phyloP scores from a whole-genome alignment of 106 monocot species.

The Amphibolis antarctica region DNA sequence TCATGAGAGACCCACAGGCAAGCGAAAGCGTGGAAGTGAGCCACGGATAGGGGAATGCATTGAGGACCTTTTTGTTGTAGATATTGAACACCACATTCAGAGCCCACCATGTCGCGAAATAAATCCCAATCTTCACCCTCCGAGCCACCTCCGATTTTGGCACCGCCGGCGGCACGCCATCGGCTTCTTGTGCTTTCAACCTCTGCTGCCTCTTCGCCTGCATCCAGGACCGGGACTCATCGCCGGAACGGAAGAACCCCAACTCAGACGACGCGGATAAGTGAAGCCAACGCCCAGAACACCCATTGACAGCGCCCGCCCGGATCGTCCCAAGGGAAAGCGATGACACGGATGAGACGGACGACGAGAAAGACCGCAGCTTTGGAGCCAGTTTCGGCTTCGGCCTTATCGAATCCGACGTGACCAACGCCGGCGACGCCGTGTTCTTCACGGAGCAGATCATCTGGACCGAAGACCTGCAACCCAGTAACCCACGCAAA shows the following conservation, averaged over 20 bases:
- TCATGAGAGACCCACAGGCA: slow-evolving; percentile 22
- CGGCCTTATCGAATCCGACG: not conserved
- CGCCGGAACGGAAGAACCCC: slow-evolving; percentile 1
- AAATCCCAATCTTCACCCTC: slow-evolving; percentile 74
- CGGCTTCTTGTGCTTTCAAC: not conserved
- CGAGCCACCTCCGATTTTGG: slow-evolving; percentile 28
- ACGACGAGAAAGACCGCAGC: not conserved
- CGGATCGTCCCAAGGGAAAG: not conserved
- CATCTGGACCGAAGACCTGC: not conserved
- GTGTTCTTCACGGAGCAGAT: slow-evolving; percentile 3
- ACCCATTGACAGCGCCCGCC: not conserved
- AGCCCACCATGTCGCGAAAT: slow-evolving; percentile 97
- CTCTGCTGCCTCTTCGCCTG: not conserved
- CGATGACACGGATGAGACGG: too few relatives aligned
- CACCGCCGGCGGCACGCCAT: not conserved
- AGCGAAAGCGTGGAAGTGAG: slow-evolving; percentile 87
- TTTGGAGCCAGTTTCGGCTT: slow-evolving; percentile 3
- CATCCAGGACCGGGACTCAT: slow-evolving; percentile 1
- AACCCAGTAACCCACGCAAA: not conserved
- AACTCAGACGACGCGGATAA: slow-evolving; percentile 4
- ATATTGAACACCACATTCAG: slow-evolving; percentile 97
- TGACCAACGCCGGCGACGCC: slow-evolving; percentile 2
- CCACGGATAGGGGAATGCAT: slow-evolving; percentile 91
- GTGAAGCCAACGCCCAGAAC: slow-evolving; percentile 8
- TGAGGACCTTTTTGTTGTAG: slow-evolving; percentile 97